A percentile compares a stretch with the other conserved stretches of the same genome.
phyloP scores from a whole-genome alignment of 2,329 filamentous ascomycete species.

The Calonectria pseudoturangicola region DNA sequence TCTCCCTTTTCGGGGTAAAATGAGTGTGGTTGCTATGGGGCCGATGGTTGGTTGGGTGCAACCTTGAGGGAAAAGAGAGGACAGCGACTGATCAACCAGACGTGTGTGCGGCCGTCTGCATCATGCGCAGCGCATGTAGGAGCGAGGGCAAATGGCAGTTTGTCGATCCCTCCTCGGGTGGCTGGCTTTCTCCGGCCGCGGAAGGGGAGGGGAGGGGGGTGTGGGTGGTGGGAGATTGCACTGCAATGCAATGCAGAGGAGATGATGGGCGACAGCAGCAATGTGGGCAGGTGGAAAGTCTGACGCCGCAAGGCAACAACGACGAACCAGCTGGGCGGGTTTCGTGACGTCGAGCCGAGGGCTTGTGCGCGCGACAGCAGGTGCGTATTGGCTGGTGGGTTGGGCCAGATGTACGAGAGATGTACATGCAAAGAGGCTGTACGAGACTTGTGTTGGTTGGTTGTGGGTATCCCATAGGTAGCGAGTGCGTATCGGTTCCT shows the following conservation, averaged over 20 bases:
- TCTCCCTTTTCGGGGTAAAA: background rate
- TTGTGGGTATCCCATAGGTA: background rate
- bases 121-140: slow-evolving; percentile 2
- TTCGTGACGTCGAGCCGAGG: slow-evolving; percentile 15
- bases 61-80: slow-evolving; percentile 2
- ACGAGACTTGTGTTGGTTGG: slow-evolving; percentile 8
- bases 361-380: background rate
- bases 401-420: background rate
- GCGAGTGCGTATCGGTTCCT: background rate
- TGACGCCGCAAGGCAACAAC: slow-evolving; percentile 21
- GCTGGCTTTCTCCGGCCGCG: background rate
- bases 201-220: background rate
- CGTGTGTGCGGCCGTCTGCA: slow-evolving; percentile 10
- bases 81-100: slow-evolving; percentile 8
- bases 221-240: slow-evolving; percentile 32
- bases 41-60: background rate
- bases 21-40: slow-evolving; percentile 22
- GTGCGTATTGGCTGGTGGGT: slow-evolving; percentile 17
- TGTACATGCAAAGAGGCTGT: slow-evolving; percentile 10
- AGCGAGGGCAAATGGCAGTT: slow-evolving; percentile 20
- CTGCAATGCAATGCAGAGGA: slow-evolving; percentile 34
- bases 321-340: slow-evolving; percentile 18
- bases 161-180: slow-evolving; percentile 28
- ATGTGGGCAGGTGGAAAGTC: slow-evolving; percentile 19
- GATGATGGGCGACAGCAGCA: background rate